Evolutionary conservation across 805 yeast genomes (phyloP), one percentile per base, ranked within the genome.

Genomic region (Yarrowia sp.): DNA sequence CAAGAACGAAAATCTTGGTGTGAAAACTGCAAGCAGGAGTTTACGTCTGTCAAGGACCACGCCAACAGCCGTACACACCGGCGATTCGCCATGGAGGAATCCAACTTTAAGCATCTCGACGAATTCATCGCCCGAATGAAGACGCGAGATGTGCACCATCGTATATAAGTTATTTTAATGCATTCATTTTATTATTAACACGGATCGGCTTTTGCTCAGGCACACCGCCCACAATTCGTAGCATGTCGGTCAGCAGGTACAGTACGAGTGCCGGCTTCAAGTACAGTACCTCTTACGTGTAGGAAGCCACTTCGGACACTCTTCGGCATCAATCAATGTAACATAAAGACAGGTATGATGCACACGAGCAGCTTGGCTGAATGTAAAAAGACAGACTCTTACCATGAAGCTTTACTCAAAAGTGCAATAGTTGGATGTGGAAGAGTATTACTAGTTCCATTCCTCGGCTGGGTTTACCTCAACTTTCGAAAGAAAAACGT

Each of bases 11-110:
- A 60, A 36, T 43, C 67, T 11, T 64, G 67, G 53, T 65, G 67
- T 32, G 67, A 65, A 36, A 65, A 65, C 39, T 65, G 67, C 42
- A 58, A 65, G 51, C 65, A 65, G 41, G 57, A 63, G 42, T 65
- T 65, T 38, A 63, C 64, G 14, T 42, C 47, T 9, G 63, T 65
- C 42, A 60, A 48, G 22, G 67, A 65, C 8, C 67, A 65, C 28
- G 50, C 63, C 5, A 39, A 45, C 31, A 47, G 63, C 33, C 55
- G 65, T 41, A 62, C 51, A 3, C 67, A 65, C 28, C 32, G 67
- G 28, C 64, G 64, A 41, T 65, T 57, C 22, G 67, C 67, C 15
- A 22, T 17, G 38, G 65, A 65, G 33, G 51, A 58, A 8, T 18
- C 43, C 36, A 62, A 65, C 53, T 65, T 65, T 53, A 47, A 15